Evolutionary conservation across 2,329 filamentous ascomycete species (phyloP).

Genomic region (Myriangium duriaei): DNA sequence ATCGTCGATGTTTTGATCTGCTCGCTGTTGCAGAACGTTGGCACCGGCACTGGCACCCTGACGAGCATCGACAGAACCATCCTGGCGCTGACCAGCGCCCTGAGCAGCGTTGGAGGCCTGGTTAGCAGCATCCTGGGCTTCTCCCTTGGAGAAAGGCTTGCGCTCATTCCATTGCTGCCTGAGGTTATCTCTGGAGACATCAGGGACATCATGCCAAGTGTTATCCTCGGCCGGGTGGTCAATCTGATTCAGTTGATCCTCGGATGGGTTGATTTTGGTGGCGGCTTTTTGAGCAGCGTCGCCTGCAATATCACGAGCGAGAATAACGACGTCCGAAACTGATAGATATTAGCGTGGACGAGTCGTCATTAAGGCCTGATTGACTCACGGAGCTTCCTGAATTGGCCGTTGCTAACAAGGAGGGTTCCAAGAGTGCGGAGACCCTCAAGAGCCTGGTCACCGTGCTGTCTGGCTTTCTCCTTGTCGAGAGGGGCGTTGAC

Average conservation of each 20-base stretch:
- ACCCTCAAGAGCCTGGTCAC: constrained; percentile 70
- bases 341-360: constrained; percentile 13
- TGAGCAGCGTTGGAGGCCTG: constrained; percentile 41
- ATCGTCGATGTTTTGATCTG: constrained; percentile 32
- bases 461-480: constrained; percentile 68
- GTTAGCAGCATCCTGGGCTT: constrained; percentile 48
- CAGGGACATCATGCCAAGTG: constrained; percentile 80
- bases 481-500: constrained; percentile 61
- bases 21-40: constrained; percentile 36
- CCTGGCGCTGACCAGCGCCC: constrained; percentile 32
- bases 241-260: constrained; percentile 64
- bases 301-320: constrained; percentile 81
- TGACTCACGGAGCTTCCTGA: constrained; percentile 70
- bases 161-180: constrained; percentile 53
- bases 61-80: constrained; percentile 38
- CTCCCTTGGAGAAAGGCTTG: constrained; percentile 42
- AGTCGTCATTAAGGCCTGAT: not conserved
- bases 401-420: constrained; percentile 90
- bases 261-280: constrained; percentile 58
- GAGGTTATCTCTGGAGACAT: constrained; percentile 57
- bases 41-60: constrained; percentile 35
- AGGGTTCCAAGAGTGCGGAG: constrained; percentile 78
- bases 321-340: constrained; percentile 66
- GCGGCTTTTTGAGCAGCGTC: constrained; percentile 78
- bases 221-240: constrained; percentile 82